Base-by-base conservation (phyloP, 768 basidiomycete species). In the Ramaria rubella region DNA sequence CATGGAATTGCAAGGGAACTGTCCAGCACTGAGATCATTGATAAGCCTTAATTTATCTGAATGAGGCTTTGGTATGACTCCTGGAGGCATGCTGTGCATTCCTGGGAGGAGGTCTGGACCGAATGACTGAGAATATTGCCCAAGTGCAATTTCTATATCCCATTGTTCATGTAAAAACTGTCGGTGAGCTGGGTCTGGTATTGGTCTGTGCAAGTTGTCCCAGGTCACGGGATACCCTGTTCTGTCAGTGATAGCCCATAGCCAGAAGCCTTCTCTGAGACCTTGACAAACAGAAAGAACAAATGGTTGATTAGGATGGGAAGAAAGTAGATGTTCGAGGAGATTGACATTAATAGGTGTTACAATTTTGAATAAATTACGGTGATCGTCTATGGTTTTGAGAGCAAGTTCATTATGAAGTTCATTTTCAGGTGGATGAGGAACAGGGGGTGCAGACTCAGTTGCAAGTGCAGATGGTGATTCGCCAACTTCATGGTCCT, bases 191-290 rank as follows among this genome's bases (percentile, higher is more conserved):
- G 51, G 26, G 3, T 57, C 46, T 3, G 42, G 29, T 0, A 46
- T 30, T 0, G 55, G 57, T 1, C 31, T 49, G 8, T 53, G 38
- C 0, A 60, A 57, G n/a, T 58, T 42, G 24, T 50, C 49, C 8
- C 24, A 52, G 12, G 51, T 52, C 11, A 4, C 36, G 12, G 30
- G 51, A 34, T 52, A 45, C 9, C 19, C 57, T 2, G 49, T 49
- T 5, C 7, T 38, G 38, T 48, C 48, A 4, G 70, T 71, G 15
- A 70, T 58, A 0, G 72, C 72, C 57, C 59, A 73, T 0, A 77
- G 78, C 77, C 77, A 79, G 60, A 78, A 78, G 1, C 78, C 77
- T 2, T 73, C 61, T 0, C 62, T 53, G 0, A 80, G 62, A 0
- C 67, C 66, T 0, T 27, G 8, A 7, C 58, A 31, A 68, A 52